Evolutionary conservation across 495 filamentous ascomycete genomes (phyloP).

Genomic region (Talaromyces ruber): DNA sequence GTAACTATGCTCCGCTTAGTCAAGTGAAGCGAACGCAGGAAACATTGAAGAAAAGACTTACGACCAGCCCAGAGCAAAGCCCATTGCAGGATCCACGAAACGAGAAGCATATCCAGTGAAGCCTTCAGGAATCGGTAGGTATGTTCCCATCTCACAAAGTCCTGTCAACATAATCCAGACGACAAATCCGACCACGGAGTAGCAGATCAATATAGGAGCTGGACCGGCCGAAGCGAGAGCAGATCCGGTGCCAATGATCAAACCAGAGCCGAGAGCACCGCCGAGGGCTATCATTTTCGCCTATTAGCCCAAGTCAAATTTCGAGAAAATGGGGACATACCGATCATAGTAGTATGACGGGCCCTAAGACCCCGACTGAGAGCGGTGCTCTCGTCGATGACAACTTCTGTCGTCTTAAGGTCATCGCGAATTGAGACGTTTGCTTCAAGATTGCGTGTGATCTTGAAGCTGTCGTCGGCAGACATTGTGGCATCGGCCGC

Average conservation of each 20-base stretch:
- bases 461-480: background rate
- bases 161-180: conserved; percentile 54
- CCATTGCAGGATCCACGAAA: conserved; percentile 54
- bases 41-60: conserved; percentile 7
- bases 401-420: background rate
- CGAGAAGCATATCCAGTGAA: conserved; percentile 54
- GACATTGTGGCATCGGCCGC: background rate
- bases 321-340: background rate
- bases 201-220: conserved; percentile 54
- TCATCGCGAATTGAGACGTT: background rate
- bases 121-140: conserved; percentile 45
- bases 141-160: conserved; percentile 57
- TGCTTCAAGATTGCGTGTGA: background rate
- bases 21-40: background rate
- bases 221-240: conserved; percentile 56
- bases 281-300: background rate
- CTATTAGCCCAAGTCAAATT: background rate
- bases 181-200: conserved; percentile 48
- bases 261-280: conserved; percentile 46
- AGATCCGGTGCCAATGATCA: conserved; percentile 53
- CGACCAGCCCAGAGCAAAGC: conserved; percentile 49
- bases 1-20: conserved; percentile 23
- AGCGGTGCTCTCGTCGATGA: background rate
- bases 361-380: background rate
- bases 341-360: conserved; percentile 1